These are phyloP conservation scores for Hypoxylon trugodes DNA, from an alignment of 495 filamentous ascomycete species.

Conservation along the genomic window DNA sequence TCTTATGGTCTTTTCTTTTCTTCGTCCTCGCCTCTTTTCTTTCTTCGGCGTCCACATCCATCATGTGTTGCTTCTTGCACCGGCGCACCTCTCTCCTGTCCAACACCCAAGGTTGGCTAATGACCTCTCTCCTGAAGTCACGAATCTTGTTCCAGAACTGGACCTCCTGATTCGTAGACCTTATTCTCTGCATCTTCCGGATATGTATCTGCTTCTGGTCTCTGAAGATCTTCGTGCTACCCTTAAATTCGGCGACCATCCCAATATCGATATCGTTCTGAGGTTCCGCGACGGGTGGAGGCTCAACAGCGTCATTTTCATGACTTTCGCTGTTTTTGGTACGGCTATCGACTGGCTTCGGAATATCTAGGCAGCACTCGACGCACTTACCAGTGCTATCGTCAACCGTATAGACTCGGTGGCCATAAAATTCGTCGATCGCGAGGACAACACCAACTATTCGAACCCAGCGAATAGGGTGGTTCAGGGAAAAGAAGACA, in stretches of 20 bases:
- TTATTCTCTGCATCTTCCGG: constrained; percentile 68
- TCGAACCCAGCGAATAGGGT: constrained; percentile 87
- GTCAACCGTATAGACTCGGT: constrained; percentile 76
- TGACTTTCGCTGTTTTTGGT: constrained; percentile 3
- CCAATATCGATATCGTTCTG: constrained; percentile 66
- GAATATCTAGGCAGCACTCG: constrained; percentile 56
- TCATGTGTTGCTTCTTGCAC: constrained; percentile 57
- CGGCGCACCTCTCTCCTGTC: constrained; percentile 60
- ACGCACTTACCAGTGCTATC: constrained; percentile 85
- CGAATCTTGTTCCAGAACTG: constrained; percentile 74
- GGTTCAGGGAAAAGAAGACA: constrained; percentile 83
- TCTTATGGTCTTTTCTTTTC: constrained; percentile 44
- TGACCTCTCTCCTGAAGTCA: constrained; percentile 68
- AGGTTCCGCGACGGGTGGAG: constrained; percentile 14
- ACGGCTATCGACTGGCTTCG: constrained; percentile 21
- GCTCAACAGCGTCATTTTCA: neutral
- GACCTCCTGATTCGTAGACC: constrained; percentile 78
- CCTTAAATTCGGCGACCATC: constrained; percentile 78
- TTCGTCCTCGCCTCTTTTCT: constrained; percentile 51
- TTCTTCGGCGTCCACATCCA: constrained; percentile 51
- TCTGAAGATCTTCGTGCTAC: constrained; percentile 71
- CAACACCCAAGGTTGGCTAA: constrained; percentile 75
- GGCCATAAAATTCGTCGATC: constrained; percentile 68
- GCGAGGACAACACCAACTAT: constrained; percentile 81
- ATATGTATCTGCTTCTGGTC: constrained; percentile 70